Evolutionary conservation across 1,284 basidiomycete genomes (phyloP).

Genomic region (Volvariella volvacea): DNA sequence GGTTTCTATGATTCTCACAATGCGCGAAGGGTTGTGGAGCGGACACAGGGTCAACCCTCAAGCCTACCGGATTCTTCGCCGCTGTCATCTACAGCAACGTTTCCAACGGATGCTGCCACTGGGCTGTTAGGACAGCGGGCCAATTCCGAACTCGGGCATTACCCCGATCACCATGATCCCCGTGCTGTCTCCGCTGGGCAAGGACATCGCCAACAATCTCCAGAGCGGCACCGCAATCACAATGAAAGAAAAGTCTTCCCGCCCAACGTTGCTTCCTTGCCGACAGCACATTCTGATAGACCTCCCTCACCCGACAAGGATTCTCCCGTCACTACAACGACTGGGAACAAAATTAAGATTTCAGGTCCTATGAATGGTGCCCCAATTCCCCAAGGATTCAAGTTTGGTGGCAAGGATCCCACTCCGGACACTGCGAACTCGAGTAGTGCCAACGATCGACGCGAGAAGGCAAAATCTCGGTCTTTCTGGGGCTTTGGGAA

Average conservation of each 20-base stretch:
- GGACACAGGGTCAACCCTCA: conserved; percentile 33
- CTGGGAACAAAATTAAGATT: conserved; percentile 67
- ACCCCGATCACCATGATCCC: conserved; percentile 51
- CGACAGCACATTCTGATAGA: conserved; percentile 42
- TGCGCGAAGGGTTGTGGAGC: conserved; percentile 20
- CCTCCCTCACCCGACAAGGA: conserved; percentile 54
- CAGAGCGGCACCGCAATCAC: conserved; percentile 47
- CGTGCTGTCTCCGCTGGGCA: conserved; percentile 18
- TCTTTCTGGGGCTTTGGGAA: conserved; percentile 84
- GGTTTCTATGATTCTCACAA: conserved; percentile 24
- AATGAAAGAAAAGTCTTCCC: conserved; percentile 51
- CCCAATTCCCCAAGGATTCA: conserved; percentile 83
- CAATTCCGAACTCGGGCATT: conserved; percentile 75
- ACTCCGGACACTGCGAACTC: conserved; percentile 36
- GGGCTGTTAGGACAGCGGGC: conserved; percentile 41
- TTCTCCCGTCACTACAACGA: conserved; percentile 5
- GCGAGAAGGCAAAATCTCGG: conserved; percentile 85
- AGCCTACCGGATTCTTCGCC: conserved; percentile 48
- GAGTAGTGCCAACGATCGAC: conserved; percentile 49
- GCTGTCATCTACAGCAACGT: conserved; percentile 41
- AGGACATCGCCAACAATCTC: conserved; percentile 38
- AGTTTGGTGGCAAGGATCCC: conserved; percentile 72
- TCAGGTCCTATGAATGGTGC: conserved; percentile 85
- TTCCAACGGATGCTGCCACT: conserved; percentile 25
- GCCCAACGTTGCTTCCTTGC: conserved; percentile 42